Conservation (phyloP, 352 stramenopile species). For the Phytophthora sp. region DNA sequence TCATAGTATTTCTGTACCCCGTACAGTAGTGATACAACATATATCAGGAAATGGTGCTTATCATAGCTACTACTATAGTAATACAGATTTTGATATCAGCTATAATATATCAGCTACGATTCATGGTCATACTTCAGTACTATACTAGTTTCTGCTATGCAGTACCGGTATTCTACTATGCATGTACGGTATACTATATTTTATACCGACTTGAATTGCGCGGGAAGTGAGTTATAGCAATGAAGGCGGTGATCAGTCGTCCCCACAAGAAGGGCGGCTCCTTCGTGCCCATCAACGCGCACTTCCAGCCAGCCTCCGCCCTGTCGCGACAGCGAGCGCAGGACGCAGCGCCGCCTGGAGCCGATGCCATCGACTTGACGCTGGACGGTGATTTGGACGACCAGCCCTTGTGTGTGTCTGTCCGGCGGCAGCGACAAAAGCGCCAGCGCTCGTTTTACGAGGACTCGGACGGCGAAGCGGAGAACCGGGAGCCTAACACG, state of each 20-base stretch:
- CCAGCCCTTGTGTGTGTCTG: slow-evolving; percentile 4
- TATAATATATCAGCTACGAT: no score
- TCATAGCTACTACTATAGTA: no score
- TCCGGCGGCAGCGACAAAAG: slow-evolving; percentile 12
- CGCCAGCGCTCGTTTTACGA: slow-evolving; percentile 55
- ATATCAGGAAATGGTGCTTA: no score
- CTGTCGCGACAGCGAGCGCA: slow-evolving; percentile 7
- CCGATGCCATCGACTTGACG: slow-evolving; percentile 58
- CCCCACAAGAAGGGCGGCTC: slow-evolving; percentile 1
- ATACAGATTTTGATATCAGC: no score
- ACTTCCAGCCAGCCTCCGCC: slow-evolving; percentile 53
- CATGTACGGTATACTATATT: neutral
- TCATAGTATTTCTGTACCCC: no score
- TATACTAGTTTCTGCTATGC: no score
- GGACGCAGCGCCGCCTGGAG: neutral
- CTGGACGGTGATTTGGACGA: slow-evolving; percentile 16
- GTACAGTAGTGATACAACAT: no score
- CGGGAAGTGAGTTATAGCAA: neutral
- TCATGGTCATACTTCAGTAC: no score
- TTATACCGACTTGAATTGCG: neutral
- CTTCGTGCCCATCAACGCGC: slow-evolving; percentile 62
- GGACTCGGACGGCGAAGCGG: slow-evolving; percentile 53
- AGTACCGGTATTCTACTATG: no score
- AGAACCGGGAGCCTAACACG: slow-evolving; percentile 59
- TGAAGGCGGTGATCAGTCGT: slow-evolving; percentile 14